Evolutionary conservation across 2,329 filamentous ascomycete genomes (phyloP).

Genomic region (Fusarium nematophilum): DNA sequence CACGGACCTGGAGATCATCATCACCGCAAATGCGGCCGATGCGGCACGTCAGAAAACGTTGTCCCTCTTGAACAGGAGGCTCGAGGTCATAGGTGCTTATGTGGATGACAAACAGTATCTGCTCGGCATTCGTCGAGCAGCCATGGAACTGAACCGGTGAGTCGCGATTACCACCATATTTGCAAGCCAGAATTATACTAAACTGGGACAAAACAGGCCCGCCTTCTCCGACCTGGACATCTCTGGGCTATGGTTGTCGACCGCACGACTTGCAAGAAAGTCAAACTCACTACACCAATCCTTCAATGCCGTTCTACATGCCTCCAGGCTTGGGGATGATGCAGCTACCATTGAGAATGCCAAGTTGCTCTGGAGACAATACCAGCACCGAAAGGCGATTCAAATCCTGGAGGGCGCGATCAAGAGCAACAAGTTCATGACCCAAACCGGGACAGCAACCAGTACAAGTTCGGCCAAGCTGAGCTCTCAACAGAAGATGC

Average conservation of each 20-base stretch:
- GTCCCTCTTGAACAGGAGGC: constrained; percentile 71
- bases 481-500: constrained; percentile 65
- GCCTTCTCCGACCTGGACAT: constrained; percentile 78
- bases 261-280: constrained; percentile 87
- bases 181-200: not conserved
- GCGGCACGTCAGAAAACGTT: constrained; percentile 50
- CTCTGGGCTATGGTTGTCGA: constrained; percentile 86
- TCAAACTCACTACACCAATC: constrained; percentile 85
- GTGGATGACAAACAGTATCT: constrained; percentile 94
- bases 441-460: constrained; percentile 53
- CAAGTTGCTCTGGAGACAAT: constrained; percentile 91
- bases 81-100: constrained; percentile 91
- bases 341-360: constrained; percentile 95
- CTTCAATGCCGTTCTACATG: constrained; percentile 93
- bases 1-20: constrained; percentile 85
- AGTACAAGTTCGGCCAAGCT: constrained; percentile 49
- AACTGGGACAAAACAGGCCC: constrained; percentile 51
- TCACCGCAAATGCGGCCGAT: constrained; percentile 58
- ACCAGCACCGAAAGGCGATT: constrained; percentile 93
- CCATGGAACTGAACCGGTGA: constrained; percentile 82
- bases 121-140: constrained; percentile 84
- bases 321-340: constrained; percentile 83
- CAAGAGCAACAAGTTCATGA: constrained; percentile 78
- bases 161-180: constrained; percentile 45
- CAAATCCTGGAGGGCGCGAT: constrained; percentile 91